A percentile compares a stretch with the other conserved stretches of the same genome.
Evolutionary conservation across 441 rosid genomes (phyloP).

Genomic region (Pelargonium fulgidum): DNA sequence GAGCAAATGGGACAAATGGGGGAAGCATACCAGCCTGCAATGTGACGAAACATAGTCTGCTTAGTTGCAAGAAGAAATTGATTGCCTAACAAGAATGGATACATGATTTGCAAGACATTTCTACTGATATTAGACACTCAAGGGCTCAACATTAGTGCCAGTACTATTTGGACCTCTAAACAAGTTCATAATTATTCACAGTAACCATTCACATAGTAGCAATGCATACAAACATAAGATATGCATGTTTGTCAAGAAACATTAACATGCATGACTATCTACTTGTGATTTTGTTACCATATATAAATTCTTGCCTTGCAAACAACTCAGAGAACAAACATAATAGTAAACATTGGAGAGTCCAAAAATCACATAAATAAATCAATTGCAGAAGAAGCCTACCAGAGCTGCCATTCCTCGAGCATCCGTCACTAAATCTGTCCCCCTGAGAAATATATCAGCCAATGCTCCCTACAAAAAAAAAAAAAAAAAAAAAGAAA

Average conservation of each 20-base stretch:
- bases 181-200: too few species aligned
- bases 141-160: not conserved
- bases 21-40: constrained; percentile 76
- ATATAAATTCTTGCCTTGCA: not conserved
- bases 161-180: not conserved
- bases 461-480: constrained; percentile 81
- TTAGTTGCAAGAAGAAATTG: not conserved
- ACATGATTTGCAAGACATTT: not conserved
- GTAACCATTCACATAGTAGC: not conserved
- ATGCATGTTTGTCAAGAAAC: not conserved
- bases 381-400: not conserved
- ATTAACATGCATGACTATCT: not conserved
- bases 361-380: not conserved
- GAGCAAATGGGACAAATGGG: constrained; percentile 91
- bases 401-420: constrained; percentile 83
- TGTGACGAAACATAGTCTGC: constrained; percentile 4
- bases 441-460: constrained; percentile 72
- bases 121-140: not conserved
- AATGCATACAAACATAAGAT: not conserved
- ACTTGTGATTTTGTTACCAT: not conserved
- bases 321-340: not conserved
- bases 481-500: not conserved
- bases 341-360: not conserved
- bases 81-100: not conserved
- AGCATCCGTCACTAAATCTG: constrained; percentile 51